Percentiles rank a stretch among this genome's conserved stretches.
phyloP scores from a whole-genome alignment of 2,329 filamentous ascomycete genomes.

The Diaporthe helianthi region DNA sequence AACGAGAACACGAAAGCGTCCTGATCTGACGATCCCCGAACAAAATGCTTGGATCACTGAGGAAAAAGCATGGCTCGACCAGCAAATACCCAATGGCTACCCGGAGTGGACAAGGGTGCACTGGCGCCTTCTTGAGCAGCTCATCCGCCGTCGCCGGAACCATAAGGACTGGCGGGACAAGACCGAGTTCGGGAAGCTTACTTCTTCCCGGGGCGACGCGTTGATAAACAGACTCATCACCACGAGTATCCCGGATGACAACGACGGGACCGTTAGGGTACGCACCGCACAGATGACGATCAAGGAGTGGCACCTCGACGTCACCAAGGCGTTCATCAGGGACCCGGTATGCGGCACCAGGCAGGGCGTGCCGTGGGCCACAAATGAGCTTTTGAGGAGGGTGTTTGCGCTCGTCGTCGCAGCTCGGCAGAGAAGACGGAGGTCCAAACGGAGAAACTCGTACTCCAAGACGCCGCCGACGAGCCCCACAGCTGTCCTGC shows the following conservation, averaged over 20 bases:
- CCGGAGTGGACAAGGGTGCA: not conserved
- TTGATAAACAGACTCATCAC: not conserved
- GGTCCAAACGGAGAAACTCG: not conserved
- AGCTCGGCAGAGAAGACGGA: not conserved
- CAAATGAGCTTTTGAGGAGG: not conserved
- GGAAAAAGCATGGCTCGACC: not conserved
- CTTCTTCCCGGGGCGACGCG: not conserved
- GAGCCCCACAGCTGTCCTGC: not conserved
- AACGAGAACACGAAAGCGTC: not conserved
- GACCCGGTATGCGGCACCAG: not conserved
- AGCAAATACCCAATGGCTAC: not conserved
- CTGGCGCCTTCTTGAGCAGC: slow-evolving; percentile 1
- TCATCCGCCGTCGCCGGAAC: not conserved
- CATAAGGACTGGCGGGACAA: not conserved
- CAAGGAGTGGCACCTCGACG: not conserved
- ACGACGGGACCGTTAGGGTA: too few species aligned
- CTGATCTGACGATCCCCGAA: not conserved
- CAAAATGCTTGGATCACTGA: not conserved
- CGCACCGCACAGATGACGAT: not conserved
- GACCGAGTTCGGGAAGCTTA: not conserved
- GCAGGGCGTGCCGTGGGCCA: not conserved
- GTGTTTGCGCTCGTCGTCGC: not conserved
- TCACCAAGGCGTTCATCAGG: not conserved
- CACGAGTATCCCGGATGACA: too few species aligned
- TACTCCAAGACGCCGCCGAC: not conserved